Percentiles rank a stretch among this genome's conserved stretches.
Conservation (phyloP, 2,329 filamentous ascomycete species). For the Trichophyton mentagrophytes region DNA sequence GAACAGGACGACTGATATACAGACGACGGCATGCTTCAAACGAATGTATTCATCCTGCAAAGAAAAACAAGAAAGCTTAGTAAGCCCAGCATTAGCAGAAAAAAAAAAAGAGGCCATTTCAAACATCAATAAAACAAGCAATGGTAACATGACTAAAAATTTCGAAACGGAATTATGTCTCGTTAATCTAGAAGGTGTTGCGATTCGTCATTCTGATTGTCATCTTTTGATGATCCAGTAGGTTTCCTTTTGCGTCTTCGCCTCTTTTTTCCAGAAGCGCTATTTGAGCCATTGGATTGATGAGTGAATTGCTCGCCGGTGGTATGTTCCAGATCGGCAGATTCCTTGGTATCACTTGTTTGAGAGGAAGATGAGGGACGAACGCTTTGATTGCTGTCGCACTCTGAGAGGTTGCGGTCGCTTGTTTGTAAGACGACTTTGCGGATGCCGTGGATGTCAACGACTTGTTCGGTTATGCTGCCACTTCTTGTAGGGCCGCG, state of each 20-base stretch:
- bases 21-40: neutral
- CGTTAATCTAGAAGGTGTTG: neutral
- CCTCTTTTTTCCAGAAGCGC: conserved; percentile 8
- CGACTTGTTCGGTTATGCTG: conserved; percentile 66
- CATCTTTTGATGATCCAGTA: conserved; percentile 3
- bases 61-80: neutral
- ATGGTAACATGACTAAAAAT: neutral
- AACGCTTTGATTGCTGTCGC: neutral
- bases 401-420: conserved; percentile 32
- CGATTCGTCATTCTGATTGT: neutral
- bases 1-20: neutral
- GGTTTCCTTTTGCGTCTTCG: conserved; percentile 11
- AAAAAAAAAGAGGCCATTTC: neutral
- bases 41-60: neutral
- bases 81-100: too few relatives aligned
- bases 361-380: neutral
- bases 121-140: neutral
- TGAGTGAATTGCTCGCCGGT: neutral
- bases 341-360: neutral
- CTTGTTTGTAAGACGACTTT: conserved; percentile 64
- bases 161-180: neutral
- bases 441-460: conserved; percentile 59
- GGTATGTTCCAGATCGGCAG: neutral
- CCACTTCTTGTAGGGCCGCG: conserved; percentile 49
- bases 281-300: neutral